Evolutionary conservation across 139 green algal species (phyloP), one percentile per base, ranked within the genome.

Genomic region (Haematococcus lacustris): DNA sequence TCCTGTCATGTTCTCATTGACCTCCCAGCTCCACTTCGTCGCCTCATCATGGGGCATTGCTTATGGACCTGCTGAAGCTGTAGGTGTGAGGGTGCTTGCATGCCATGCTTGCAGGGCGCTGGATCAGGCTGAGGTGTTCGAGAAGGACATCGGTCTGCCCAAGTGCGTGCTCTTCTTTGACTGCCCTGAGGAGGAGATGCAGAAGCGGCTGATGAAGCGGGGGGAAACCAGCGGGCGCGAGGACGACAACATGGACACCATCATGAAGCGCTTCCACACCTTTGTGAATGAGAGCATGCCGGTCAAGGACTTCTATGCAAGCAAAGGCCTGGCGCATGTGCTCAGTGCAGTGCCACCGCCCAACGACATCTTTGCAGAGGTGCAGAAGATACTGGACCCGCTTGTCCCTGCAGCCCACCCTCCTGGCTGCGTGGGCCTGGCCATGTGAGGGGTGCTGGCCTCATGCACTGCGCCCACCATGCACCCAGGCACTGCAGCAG

Each of bases 191-290:
- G 87, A 93, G 6, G 87, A 89, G 50, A 96, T 97, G 91, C 81
- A 90, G 82, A 80, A 87, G 82, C 88, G 94, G 33, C 60, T 98
- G 79, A 81, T 98, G 38, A 84, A 89, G 39, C 85, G 93, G 51
- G 87, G 92, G 21, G 85, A 97, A 77, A 94, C 88, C 65, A 89
- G 81, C 53, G 94, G 94, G 0, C 84, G 94, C 41, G 88, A 86
- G 40, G 94, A 98, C 68, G 94, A 98, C 87, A 98, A 98, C 79
- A 79, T 78, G 3, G 89, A 93, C 51, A 97, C 91, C 35, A 98
- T 98, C 75, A 78, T 79, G 33, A 98, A 98, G 82, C 88, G 94
- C 37, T 98, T 98, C 78, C 83, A 87, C 69, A 93, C 92, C 26
- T 97, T 98, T 69, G 65, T 93, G 50, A 84, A 93, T 37, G 75